Evolutionary conservation across 345 rosid genomes (phyloP).

Genomic region (Psidium friedrichsthalianum): DNA sequence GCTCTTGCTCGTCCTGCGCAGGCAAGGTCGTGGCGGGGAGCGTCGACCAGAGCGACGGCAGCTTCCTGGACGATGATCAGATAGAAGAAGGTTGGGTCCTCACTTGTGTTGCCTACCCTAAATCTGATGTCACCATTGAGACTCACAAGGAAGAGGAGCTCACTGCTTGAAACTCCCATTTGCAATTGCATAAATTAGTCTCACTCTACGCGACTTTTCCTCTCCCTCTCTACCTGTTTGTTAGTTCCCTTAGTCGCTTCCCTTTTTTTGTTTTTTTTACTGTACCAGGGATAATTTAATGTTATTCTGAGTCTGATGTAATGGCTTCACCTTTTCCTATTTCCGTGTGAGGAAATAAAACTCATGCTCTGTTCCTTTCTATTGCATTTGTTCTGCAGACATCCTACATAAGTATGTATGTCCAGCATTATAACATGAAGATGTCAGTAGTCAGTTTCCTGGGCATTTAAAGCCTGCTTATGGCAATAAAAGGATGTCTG

Average conservation of each 20-base stretch:
- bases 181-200: neutral
- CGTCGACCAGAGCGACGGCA: constrained; percentile 73
- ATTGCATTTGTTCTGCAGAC: neutral
- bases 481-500: neutral
- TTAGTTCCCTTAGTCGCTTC: neutral
- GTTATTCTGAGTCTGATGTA: neutral
- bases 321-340: neutral
- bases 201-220: neutral
- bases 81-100: constrained; percentile 53
- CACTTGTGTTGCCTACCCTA: constrained; percentile 70
- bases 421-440: neutral
- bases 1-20: constrained; percentile 84
- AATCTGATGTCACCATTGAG: constrained; percentile 42
- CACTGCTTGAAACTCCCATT: constrained; percentile 5
- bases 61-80: constrained; percentile 86
- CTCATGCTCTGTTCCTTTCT: neutral
- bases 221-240: neutral
- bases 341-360: neutral
- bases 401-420: neutral
- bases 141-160: constrained; percentile 95
- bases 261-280: neutral
- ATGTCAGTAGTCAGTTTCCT: neutral
- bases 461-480: neutral
- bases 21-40: constrained; percentile 41
- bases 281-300: neutral